A percentile compares a stretch with the other conserved stretches of the same genome.
phyloP scores from a whole-genome alignment of 202 grass and related monocot species.

The Digitaria exilis region DNA sequence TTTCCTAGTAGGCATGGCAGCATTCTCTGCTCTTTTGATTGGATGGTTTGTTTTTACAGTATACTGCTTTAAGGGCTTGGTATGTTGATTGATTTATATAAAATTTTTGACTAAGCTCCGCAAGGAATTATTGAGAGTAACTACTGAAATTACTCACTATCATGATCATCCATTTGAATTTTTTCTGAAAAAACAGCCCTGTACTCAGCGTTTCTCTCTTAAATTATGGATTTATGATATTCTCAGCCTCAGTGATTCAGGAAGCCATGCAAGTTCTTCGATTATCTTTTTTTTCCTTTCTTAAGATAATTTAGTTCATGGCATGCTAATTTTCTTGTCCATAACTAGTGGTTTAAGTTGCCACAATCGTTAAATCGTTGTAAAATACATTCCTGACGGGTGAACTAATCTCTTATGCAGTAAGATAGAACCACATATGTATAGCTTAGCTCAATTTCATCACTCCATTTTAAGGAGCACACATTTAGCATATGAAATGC shows the following conservation, averaged over 20 bases:
- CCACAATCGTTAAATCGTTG: not conserved
- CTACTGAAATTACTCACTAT: constrained; percentile 2
- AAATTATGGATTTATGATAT: not conserved
- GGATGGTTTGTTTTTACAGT: constrained; percentile 69
- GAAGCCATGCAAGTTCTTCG: not conserved
- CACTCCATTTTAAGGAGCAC: too few species aligned
- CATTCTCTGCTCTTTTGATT: constrained; percentile 63
- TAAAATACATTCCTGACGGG: not conserved
- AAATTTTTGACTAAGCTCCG: not conserved
- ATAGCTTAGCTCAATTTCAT: too few species aligned
- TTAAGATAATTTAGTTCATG: not conserved
- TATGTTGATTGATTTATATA: constrained; percentile 33
- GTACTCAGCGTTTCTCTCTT: not conserved
- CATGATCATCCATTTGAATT: constrained; percentile 2
- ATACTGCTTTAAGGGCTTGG: constrained; percentile 55
- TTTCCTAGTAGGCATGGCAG: constrained; percentile 67
- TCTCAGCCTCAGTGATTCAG: not conserved
- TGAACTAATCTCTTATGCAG: not conserved
- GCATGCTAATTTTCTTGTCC: not conserved
- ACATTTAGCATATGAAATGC: too few species aligned
- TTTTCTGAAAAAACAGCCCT: not conserved
- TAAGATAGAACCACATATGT: too few species aligned
- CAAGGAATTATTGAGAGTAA: not conserved
- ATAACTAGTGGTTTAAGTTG: not conserved
- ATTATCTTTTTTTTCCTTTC: not conserved